Evolutionary conservation across 768 basidiomycete species (phyloP).

Genomic region (Boletus sp.): DNA sequence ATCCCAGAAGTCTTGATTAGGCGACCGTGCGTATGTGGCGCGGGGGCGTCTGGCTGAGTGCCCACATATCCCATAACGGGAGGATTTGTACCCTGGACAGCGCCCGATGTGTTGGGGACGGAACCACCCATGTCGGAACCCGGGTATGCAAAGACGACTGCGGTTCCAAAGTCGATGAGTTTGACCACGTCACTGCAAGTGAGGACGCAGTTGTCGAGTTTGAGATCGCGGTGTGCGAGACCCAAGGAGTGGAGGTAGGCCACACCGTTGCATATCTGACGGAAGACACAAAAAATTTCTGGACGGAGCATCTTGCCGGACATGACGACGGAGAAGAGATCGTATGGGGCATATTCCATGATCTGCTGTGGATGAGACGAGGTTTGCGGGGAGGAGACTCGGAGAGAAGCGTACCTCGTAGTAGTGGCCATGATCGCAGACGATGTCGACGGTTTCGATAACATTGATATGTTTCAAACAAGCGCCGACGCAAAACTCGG

Average conservation of each 20-base stretch:
- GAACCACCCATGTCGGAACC: slow-evolving; percentile 66
- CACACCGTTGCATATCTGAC: slow-evolving; percentile 97
- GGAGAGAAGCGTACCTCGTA: slow-evolving; percentile 71
- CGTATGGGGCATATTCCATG: slow-evolving; percentile 99
- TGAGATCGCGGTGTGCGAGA: slow-evolving; percentile 96
- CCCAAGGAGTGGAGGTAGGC: slow-evolving; percentile 98
- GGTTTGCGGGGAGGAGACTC: background rate
- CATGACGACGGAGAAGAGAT: slow-evolving; percentile 99
- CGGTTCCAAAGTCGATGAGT: slow-evolving; percentile 98
- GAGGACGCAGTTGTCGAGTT: slow-evolving; percentile 99
- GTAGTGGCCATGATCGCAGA: slow-evolving; percentile 95
- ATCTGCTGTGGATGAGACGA: slow-evolving; percentile 51
- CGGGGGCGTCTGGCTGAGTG: slow-evolving; percentile 22
- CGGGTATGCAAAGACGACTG: slow-evolving; percentile 99
- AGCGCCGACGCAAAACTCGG: slow-evolving; percentile 97
- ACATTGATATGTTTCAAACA: slow-evolving; percentile 94
- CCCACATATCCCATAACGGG: slow-evolving; percentile 21
- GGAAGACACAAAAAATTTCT: slow-evolving; percentile 98
- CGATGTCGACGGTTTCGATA: slow-evolving; percentile 97
- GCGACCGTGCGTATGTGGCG: slow-evolving; percentile 41
- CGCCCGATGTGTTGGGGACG: slow-evolving; percentile 10
- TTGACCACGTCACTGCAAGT: slow-evolving; percentile 93
- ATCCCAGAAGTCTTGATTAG: slow-evolving; percentile 76
- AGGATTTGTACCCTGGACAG: background rate
- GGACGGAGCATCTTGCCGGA: slow-evolving; percentile 97